Base-by-base conservation (phyloP, 768 basidiomycete species). In the Clitopilus passeckerianus region DNA sequence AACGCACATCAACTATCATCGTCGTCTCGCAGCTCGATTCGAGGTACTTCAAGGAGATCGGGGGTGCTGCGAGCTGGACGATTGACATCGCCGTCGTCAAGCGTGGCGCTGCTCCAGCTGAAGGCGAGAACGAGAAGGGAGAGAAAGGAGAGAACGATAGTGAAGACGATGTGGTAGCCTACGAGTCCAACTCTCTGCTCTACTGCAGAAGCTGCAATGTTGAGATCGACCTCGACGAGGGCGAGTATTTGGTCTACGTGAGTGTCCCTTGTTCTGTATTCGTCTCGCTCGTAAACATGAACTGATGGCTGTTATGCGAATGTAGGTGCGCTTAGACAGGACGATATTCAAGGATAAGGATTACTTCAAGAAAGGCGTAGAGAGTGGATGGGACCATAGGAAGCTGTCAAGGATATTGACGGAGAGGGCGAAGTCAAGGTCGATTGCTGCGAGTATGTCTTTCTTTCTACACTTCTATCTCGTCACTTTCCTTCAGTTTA, bases 51-150 rank as follows among this genome's bases (percentile, higher is more conserved):
- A 67, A 70, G 22, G 81, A 81, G 52, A 71, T 85, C 37, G 65
- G 78, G 0, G 78, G 79, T 5, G 72, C 67, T 35, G 74, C 75
- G 15, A 63, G 64, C 24, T 84, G 80, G 81, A 74, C 72, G 9
- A 71, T 84, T 59, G 82, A 85, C 59, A 83, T 84, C 61, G 69
- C 72, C 7, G 69, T 85, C 0, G 80, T 79, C 66, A 81, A 79
- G 61, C 73, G 77, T 61, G 81, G 80, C 5, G 27, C 4, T 3
- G 7, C 27, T 30, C 27, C 27, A 30, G 27, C 27, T 30, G 4
- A 7, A 7, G 27, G 27, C 4, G 27, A 30, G 27, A 30, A 30
- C 3, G 27, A 30, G 27, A 30, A 30, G 27, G 27, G 27, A 30
- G 27, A 30, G 27, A 30, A 30, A 7, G 27, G 27, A 30, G 27